Evolutionary conservation across 257 asterid genomes (phyloP), one percentile per base, ranked within the genome.

Genomic region (Knoxia roxburghii): DNA sequence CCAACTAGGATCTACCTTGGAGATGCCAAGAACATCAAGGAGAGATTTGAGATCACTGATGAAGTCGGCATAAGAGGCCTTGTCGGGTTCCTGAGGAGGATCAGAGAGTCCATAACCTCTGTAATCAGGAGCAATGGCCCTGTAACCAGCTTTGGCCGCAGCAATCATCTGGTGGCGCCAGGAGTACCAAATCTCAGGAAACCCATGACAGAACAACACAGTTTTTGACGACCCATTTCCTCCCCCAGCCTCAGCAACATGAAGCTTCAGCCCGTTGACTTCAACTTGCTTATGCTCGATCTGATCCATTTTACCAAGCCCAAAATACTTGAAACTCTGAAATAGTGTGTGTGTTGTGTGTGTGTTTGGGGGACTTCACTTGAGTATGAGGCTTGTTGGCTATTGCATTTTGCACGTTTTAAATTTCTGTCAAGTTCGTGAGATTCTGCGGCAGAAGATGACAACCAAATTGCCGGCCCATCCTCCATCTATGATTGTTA

Each of bases 51-150:
- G 77, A 57, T 87, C 91, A 30, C 27, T 32, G 11, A 52, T 45
- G 13, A 81, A 51, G 64, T 83, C 89, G 15, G n/a, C 2, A 72
- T 68, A 70, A 0, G 77, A 70, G 53, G 86, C 58, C 64, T 80
- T 76, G 32, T 84, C 81, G 54, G 86, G 85, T 51, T 78, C 75
- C 23, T 74, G 64, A 2, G 86, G 88, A 11, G 72, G 77, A 49
- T 78, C 88, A 65, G 86, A 86, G 2, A 86, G 55, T 49, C 89
- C 93, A 48, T 82, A 80, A 14, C 93, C 93, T 82, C 93, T 74
- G 80, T 57, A 78, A 71, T 86, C 89, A n/a, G n/a, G n/a, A n/a
- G n/a, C n/a, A n/a, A n/a, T n/a, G n/a, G n/a, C n/a, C n/a, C n/a
- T n/a, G n/a, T n/a, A n/a, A n/a, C n/a, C n/a, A n/a, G n/a, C n/a